Conservation (phyloP, 2,329 filamentous ascomycete genomes). For the Phoma sp. region DNA sequence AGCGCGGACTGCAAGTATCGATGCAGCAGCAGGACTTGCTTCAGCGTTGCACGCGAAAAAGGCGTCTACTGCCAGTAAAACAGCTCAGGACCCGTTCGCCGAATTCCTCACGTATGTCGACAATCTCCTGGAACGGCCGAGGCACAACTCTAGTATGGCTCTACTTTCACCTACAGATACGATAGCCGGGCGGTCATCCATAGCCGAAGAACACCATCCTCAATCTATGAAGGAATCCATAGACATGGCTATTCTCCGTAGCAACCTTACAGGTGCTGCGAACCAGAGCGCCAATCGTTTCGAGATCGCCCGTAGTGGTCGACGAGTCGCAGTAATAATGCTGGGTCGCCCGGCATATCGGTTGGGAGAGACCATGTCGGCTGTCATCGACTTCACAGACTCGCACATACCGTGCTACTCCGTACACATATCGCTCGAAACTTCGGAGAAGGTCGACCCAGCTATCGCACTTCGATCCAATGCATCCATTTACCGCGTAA, state of each 20-base stretch:
- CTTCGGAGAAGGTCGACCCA: slow-evolving; percentile 81
- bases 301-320: slow-evolving; percentile 91
- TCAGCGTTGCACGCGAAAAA: slow-evolving; percentile 32
- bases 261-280: slow-evolving; percentile 64
- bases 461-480: slow-evolving; percentile 83
- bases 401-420: slow-evolving; percentile 85
- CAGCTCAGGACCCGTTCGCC: slow-evolving; percentile 53
- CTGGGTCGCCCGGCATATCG: slow-evolving; percentile 88
- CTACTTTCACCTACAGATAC: slow-evolving; percentile 78
- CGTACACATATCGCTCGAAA: slow-evolving; percentile 84
- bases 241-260: slow-evolving; percentile 84
- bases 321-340: slow-evolving; percentile 88
- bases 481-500: slow-evolving; percentile 85
- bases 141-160: slow-evolving; percentile 53
- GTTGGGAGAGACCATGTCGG: slow-evolving; percentile 84
- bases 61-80: slow-evolving; percentile 26
- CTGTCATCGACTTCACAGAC: slow-evolving; percentile 82
- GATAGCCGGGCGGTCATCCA: slow-evolving; percentile 54
- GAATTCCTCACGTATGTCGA: slow-evolving; percentile 59
- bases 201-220: slow-evolving; percentile 63
- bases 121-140: slow-evolving; percentile 47
- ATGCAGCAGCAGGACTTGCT: slow-evolving; percentile 12
- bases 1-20: slow-evolving; percentile 63
- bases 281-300: slow-evolving; percentile 90
- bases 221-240: slow-evolving; percentile 80